Percentiles rank a stretch among this genome's conserved stretches.
These are phyloP conservation scores for Megacollybia marginata DNA, from an alignment of 768 basidiomycete genomes.

Conservation along the genomic window DNA sequence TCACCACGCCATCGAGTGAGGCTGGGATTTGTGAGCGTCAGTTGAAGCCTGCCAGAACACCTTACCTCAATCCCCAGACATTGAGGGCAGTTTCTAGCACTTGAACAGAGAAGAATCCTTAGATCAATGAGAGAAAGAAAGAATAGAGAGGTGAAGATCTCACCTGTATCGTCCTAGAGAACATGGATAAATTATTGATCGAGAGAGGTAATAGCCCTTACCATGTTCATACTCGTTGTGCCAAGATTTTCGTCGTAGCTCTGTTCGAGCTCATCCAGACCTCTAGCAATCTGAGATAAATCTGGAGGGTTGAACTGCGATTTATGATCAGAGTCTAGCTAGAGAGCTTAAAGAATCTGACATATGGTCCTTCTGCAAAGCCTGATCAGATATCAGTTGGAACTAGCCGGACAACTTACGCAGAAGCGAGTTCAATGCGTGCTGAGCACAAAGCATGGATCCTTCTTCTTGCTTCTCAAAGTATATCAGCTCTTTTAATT, in stretches of 20 bases:
- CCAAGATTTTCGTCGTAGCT: slow-evolving; percentile 42
- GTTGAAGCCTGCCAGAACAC: slow-evolving; percentile 5
- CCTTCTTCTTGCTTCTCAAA: slow-evolving; percentile 48
- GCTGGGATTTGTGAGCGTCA: slow-evolving; percentile 27
- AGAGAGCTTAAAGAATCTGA: slow-evolving; percentile 15
- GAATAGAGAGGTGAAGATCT: not conserved
- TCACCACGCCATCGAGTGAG: slow-evolving; percentile 83
- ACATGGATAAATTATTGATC: no score
- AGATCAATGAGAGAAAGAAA: slow-evolving; percentile 1
- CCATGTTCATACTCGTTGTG: slow-evolving; percentile 64
- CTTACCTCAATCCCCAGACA: slow-evolving; percentile 78
- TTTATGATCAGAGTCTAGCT: slow-evolving; percentile 6
- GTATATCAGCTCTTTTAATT: slow-evolving; percentile 29
- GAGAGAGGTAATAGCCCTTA: no score
- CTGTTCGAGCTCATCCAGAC: slow-evolving; percentile 59
- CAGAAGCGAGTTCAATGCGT: slow-evolving; percentile 74
- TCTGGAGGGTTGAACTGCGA: slow-evolving; percentile 71
- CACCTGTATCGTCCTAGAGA: slow-evolving; percentile 72
- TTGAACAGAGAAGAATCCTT: slow-evolving; percentile 90
- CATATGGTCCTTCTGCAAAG: slow-evolving; percentile 35
- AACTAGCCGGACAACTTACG: slow-evolving; percentile 37
- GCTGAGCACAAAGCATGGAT: slow-evolving; percentile 83
- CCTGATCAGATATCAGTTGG: not conserved
- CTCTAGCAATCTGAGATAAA: slow-evolving; percentile 66
- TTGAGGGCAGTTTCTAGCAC: slow-evolving; percentile 80